A percentile compares a stretch with the other conserved stretches of the same genome.
Conservation (phyloP, 345 rosid genomes). For the Syzygium jambos region DNA sequence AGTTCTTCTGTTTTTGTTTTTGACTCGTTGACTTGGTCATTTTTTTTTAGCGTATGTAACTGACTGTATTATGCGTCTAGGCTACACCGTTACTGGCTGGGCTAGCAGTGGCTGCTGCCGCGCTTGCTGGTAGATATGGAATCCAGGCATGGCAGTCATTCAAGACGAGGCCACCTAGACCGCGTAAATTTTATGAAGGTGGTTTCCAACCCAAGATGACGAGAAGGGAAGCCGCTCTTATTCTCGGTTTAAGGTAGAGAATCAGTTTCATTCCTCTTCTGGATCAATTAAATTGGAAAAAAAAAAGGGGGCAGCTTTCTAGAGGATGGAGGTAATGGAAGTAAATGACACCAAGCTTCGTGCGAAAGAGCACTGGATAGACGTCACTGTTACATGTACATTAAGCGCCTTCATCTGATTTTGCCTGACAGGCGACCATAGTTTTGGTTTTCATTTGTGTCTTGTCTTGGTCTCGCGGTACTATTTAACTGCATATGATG, state of each 20-base stretch:
- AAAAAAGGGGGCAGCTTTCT: neutral
- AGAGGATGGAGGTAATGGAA: neutral
- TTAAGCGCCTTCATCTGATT: neutral
- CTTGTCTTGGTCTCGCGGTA: neutral
- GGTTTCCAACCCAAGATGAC: slow-evolving; percentile 79
- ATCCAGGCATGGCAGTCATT: slow-evolving; percentile 88
- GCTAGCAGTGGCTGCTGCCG: slow-evolving; percentile 75
- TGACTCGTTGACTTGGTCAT: neutral
- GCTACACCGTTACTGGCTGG: slow-evolving; percentile 80
- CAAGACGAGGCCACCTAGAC: slow-evolving; percentile 53
- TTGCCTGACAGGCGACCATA: neutral
- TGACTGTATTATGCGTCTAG: slow-evolving; percentile 12
- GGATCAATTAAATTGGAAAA: neutral
- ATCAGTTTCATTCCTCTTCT: neutral
- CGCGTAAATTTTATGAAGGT: slow-evolving; percentile 64
- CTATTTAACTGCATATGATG: neutral
- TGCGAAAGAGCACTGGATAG: neutral
- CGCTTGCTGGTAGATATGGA: slow-evolving; percentile 77
- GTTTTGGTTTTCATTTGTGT: neutral
- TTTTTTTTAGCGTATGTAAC: neutral
- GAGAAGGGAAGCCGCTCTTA: slow-evolving; percentile 69
- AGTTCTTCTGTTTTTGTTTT: neutral
- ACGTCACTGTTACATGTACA: neutral
- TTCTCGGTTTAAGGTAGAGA: slow-evolving; percentile 62
- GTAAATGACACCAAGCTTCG: neutral